Base-by-base conservation (phyloP, 2,329 filamentous ascomycete genomes). In the Lasiodiplodia hormozganensis region DNA sequence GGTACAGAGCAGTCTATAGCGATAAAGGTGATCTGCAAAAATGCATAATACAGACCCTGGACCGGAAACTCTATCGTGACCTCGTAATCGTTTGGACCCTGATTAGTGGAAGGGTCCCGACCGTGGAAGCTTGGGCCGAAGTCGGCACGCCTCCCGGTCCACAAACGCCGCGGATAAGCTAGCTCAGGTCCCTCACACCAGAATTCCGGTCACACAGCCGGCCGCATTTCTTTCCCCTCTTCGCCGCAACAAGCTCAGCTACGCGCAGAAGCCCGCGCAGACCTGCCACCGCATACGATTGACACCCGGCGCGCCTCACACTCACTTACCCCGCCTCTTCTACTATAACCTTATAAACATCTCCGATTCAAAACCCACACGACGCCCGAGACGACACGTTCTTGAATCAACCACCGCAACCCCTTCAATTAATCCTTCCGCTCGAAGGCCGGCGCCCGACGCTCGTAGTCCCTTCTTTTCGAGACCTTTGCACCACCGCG, bases 1-100 rank as follows among this genome's bases (percentile, higher is more conserved):
- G 40, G 58, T 51, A 49, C 58, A 62, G 40, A 62, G 58, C 23
- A 62, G 58, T 51, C 40, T 62, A 62, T 51, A 62, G 58, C 23
- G 25, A n/a, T 62, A 62, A 62, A 62, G 49, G 40, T 40, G 43
- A 62, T 62, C 40, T 51, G 31, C 40, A 49, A n/a, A 58, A 47
- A 31, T 56, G 31, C 31, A 11, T 31, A 43, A 34, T n/a, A 3
- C n/a, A 8, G 23, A 60, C 36, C 21, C 40, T 36, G 31, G 31
- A 7, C 10, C 31, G 8, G 31, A n/a, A 28, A 25, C 18, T 14
- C 18, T 62, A 49, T 62, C 58, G 58, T 62, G 40, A 21, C 31
- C 23, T 49, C 25, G 58, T 62, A 62, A 51, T 62, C 25, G 25
- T 51, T 34, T 12, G 7, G 40, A 25, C 18, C 25, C 23, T 36